A percentile compares a stretch with the other conserved stretches of the same genome.
phyloP scores from a whole-genome alignment of 192 early-diverging fungal genomes.

The Linnemannia hyalina region DNA sequence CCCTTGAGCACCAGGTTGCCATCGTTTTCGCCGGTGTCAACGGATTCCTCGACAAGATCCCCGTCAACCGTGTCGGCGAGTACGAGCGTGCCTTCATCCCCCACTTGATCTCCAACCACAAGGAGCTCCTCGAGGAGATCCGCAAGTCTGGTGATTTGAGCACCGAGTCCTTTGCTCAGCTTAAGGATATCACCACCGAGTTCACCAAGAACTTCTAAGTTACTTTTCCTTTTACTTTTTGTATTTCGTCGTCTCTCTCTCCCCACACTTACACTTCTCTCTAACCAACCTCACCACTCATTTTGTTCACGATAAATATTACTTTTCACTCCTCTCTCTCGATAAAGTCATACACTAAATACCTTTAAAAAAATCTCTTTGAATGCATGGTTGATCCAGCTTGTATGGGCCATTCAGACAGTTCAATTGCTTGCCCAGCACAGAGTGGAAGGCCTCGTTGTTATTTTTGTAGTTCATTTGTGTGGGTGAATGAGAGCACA shows the following conservation, averaged over 20 bases:
- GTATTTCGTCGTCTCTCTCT: neutral
- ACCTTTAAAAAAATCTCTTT: neutral
- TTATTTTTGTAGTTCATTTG: too few species aligned
- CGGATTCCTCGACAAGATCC: conserved; percentile 99
- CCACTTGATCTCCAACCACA: conserved; percentile 89
- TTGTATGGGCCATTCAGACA: too few species aligned
- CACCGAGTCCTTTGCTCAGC: conserved; percentile 91
- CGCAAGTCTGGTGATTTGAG: conserved; percentile 90
- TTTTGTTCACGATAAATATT: conserved; percentile 17
- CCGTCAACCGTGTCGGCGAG: conserved; percentile 91
- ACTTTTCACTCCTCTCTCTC: conserved; percentile 9
- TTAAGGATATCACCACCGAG: conserved; percentile 84
- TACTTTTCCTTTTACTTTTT: conserved; percentile 4
- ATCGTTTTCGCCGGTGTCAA: conserved; percentile 99
- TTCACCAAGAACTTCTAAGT: conserved; percentile 81
- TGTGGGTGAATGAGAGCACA: too few species aligned
- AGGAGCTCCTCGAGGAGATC: conserved; percentile 90
- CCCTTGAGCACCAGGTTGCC: conserved; percentile 98
- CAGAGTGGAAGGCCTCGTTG: too few species aligned
- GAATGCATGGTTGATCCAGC: neutral
- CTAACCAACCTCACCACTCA: neutral
- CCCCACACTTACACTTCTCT: neutral
- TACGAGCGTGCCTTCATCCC: conserved; percentile 94
- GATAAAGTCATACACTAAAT: conserved; percentile 6
- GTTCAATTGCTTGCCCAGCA: too few species aligned